Base-by-base conservation (phyloP, 148 eudicot genomes). In the Silene conica region DNA sequence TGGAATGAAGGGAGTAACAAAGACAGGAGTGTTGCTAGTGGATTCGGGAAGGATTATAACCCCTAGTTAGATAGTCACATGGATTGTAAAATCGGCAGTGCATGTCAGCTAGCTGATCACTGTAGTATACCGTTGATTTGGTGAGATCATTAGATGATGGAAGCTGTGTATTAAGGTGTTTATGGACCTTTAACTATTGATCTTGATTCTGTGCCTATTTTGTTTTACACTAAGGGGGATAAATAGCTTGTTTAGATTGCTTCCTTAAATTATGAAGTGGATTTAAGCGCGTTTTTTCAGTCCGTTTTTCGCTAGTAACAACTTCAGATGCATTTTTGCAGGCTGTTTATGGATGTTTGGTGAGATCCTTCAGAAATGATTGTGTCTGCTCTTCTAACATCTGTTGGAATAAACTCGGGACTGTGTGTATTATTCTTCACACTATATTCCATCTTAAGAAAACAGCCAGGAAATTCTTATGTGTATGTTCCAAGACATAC, bases 361-460 rank as follows among this genome's bases (percentile, higher is more conserved):
- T 75, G 46, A 71, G 58, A 64, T 74, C 38, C 22, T 34, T 28
- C 6, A 68, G 79, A 75, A 59, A 91, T 91, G 96, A 80, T 87
- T 70, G 93, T 91, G 63, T 84, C 91, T 56, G 96, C 93, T 62
- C 90, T 91, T 74, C 66, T 89, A 19, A 89, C 91, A 19, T 91
- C 96, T 4, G 90, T 89, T 48, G 93, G 87, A 79, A 89, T 91
- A 77, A 91, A 91, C 76, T 79, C 79, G 69, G 84, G 82, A 56
- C 88, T 91, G 25, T 91, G 96, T 80, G 57, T 87, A 70, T 18
- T 91, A 59, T 87, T 91, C 79, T 83, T 87, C 57, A 82, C 79
- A 12, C 72, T 91, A 58, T 91, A 87, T 62, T 91, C 96, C 34
- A 72, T 85, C 31, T 58, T 91, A 77, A 89, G 91, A 71, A 91